Evolutionary conservation across 1,284 basidiomycete species (phyloP).

Genomic region (Cystobasidium pallidum): DNA sequence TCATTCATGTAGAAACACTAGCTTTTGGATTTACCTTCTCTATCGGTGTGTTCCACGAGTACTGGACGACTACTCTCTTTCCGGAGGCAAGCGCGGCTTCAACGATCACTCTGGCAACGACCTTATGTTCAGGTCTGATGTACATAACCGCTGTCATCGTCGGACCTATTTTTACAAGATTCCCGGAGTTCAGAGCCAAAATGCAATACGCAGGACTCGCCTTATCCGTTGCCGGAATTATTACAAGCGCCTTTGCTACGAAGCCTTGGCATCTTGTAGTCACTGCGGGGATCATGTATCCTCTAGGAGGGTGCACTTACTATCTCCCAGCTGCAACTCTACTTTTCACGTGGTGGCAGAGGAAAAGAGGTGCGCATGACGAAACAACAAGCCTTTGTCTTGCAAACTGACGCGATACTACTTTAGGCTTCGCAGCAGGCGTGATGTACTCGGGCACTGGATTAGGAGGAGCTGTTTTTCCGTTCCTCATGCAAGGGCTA

Average conservation of each 20-base stretch:
- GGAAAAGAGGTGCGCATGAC: constrained; percentile 49
- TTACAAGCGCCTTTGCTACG: constrained; percentile 56
- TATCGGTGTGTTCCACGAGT: constrained; percentile 56
- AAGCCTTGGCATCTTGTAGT: constrained; percentile 57
- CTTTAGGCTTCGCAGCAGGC: constrained; percentile 55
- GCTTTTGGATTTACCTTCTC: constrained; percentile 57
- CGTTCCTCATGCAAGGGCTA: constrained; percentile 55
- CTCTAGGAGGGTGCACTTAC: constrained; percentile 52
- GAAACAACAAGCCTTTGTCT: not conserved
- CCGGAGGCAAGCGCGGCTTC: constrained; percentile 52
- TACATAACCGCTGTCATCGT: constrained; percentile 55
- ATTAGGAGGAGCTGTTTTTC: constrained; percentile 56
- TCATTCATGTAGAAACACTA: constrained; percentile 53
- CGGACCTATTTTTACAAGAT: constrained; percentile 54
- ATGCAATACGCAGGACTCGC: constrained; percentile 53
- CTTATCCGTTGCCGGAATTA: constrained; percentile 49
- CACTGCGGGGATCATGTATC: constrained; percentile 56
- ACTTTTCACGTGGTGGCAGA: constrained; percentile 57
- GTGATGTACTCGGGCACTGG: constrained; percentile 57
- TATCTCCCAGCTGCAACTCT: constrained; percentile 57
- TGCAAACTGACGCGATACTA: not conserved
- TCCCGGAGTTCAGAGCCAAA: constrained; percentile 50
- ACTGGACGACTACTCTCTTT: constrained; percentile 56
- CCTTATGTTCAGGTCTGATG: constrained; percentile 55
- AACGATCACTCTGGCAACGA: constrained; percentile 56